A percentile compares a stretch with the other conserved stretches of the same genome.
These are phyloP conservation scores for Fusarium sterilihyphosum DNA, from an alignment of 2,329 filamentous ascomycete genomes.

Conservation along the genomic window DNA sequence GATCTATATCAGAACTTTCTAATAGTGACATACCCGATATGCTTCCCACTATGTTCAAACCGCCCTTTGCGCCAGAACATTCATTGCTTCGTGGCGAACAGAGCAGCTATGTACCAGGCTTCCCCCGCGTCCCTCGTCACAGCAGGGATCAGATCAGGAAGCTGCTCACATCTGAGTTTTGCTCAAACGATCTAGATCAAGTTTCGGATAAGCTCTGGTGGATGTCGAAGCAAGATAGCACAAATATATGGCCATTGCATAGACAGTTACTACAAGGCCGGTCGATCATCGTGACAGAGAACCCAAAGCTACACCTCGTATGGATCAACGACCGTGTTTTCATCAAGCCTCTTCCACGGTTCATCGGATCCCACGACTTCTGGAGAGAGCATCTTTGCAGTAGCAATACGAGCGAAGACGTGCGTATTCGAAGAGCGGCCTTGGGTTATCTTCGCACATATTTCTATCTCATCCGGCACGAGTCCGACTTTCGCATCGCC, in stretches of 20 bases:
- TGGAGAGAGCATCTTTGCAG: background rate
- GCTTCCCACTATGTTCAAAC: background rate
- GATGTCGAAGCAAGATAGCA: constrained; percentile 5
- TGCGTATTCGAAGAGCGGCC: background rate
- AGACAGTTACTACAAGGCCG: background rate
- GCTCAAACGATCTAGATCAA: background rate
- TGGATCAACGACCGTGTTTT: background rate
- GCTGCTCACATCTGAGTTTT: background rate
- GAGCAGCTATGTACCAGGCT: background rate
- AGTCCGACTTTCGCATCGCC: constrained; percentile 7
- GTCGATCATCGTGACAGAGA: background rate
- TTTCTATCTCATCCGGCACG: background rate
- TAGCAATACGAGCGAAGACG: background rate
- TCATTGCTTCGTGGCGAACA: background rate
- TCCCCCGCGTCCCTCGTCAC: background rate
- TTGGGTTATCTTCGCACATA: background rate
- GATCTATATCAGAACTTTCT: background rate
- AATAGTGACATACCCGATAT: background rate
- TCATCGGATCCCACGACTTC: background rate
- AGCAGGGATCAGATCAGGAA: background rate
- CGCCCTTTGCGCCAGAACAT: background rate
- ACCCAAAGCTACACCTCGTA: background rate
- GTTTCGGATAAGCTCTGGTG: constrained; percentile 1
- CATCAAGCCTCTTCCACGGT: background rate
- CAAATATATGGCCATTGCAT: background rate